These are phyloP conservation scores for Sporothrix sp. DNA, from an alignment of 2,329 filamentous ascomycete species.

Conservation along the genomic window DNA sequence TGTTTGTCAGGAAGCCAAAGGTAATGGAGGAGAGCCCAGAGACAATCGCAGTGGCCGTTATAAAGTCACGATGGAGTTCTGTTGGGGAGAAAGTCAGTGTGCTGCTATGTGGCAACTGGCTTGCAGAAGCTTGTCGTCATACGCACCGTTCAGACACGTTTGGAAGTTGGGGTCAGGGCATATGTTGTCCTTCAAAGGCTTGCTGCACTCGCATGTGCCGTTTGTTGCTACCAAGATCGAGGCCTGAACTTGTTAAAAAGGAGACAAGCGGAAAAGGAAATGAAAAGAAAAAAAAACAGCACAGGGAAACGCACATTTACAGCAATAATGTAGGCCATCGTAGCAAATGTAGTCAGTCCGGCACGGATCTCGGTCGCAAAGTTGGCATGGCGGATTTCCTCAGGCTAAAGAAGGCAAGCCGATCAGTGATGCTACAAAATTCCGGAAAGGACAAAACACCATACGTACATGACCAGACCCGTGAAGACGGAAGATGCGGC, in stretches of 20 bases:
- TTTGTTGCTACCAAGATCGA: conserved; percentile 66
- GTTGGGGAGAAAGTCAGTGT: background rate
- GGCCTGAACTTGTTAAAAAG: conserved; percentile 35
- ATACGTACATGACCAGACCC: conserved; percentile 56
- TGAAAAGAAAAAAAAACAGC: background rate
- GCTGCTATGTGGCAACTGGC: too few relatives aligned
- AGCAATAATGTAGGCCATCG: conserved; percentile 79
- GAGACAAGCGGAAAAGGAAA: background rate
- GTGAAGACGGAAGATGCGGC: conserved; percentile 54
- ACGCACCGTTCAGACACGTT: conserved; percentile 7
- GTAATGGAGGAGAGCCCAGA: conserved; percentile 63
- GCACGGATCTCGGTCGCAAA: conserved; percentile 73
- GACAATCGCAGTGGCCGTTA: conserved; percentile 76
- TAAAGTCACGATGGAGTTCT: conserved; percentile 64
- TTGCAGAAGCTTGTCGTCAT: background rate
- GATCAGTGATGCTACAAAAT: background rate
- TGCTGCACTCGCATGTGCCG: conserved; percentile 61
- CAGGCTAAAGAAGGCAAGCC: conserved; percentile 27
- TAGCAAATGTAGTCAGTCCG: conserved; percentile 69
- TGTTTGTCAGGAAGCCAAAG: conserved; percentile 73
- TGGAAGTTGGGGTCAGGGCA: conserved; percentile 24
- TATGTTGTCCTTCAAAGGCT: background rate
- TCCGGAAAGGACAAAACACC: background rate
- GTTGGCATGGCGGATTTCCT: conserved; percentile 56
- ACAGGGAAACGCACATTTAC: conserved; percentile 42